Evolutionary conservation across 805 yeast genomes (phyloP), one percentile per base, ranked within the genome.

Genomic region (Hagleromyces aurorensis): DNA sequence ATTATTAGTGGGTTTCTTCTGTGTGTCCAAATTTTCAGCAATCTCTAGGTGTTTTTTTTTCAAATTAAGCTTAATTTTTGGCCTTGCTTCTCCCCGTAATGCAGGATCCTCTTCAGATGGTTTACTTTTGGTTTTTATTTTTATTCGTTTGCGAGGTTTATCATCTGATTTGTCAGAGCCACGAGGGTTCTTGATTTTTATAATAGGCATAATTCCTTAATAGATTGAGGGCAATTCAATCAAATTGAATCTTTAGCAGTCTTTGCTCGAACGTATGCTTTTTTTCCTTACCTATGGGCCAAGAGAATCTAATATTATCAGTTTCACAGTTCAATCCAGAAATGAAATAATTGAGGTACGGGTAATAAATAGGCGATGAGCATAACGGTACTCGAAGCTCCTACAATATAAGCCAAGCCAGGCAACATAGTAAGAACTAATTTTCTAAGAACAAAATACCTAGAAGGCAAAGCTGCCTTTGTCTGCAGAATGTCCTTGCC

Each of bases 181-280:
- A 14, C 36, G 43, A 7, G 55, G 43, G 19, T 45, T 51, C 37
- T 48, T 54, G 9, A 53, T 43, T 30, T 46, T 53, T 20, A 55
- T 38, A n/a, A 47, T 37, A 13, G 56, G 48, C 51, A 46, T 37
- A 9, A 13, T 16, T 9, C n/a, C n/a, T n/a, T n/a, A n/a, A n/a
- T n/a, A n/a, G n/a, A n/a, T n/a, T n/a, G n/a, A n/a, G n/a, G n/a
- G n/a, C n/a, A n/a, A n/a, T n/a, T n/a, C n/a, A n/a, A n/a, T n/a
- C n/a, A n/a, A n/a, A n/a, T n/a, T n/a, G n/a, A n/a, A n/a, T n/a
- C n/a, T n/a, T 9, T 8, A 13, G 4, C 18, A 15, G n/a, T 21
- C 13, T 21, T 21, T 6, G 23, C 6, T 21, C 10, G n/a, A 9
- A 21, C 6, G 13, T 21, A 21, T 21, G n/a, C n/a, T n/a, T n/a